A percentile compares a stretch with the other conserved stretches of the same genome.
Conservation (phyloP, 192 early-diverging fungal species). For the Backusella tarrabulga region DNA sequence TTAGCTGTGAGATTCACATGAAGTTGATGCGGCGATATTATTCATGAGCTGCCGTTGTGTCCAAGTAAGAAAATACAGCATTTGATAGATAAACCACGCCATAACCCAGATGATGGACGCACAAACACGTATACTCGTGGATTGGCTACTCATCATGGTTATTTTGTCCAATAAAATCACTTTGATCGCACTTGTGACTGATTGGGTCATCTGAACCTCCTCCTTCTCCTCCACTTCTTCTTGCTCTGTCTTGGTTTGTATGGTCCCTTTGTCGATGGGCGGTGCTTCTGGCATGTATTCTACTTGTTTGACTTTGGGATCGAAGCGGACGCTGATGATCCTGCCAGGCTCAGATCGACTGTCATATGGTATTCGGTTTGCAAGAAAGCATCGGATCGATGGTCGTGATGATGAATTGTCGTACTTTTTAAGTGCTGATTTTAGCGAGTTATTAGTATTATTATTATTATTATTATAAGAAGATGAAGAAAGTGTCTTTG, state of each 20-base stretch:
- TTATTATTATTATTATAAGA: neutral
- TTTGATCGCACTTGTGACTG: neutral
- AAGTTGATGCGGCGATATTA: neutral
- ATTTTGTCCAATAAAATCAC: neutral
- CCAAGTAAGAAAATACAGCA: neutral
- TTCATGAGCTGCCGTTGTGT: neutral
- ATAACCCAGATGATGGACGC: neutral
- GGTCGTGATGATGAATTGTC: neutral
- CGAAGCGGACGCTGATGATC: slow-evolving; percentile 1
- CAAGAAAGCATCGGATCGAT: neutral
- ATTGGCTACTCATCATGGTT: neutral
- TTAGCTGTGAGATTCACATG: neutral
- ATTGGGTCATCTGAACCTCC: neutral
- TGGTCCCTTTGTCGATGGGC: neutral
- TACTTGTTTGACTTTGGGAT: slow-evolving; percentile 2
- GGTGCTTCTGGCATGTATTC: slow-evolving; percentile 22
- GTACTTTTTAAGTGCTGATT: neutral
- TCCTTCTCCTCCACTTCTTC: neutral
- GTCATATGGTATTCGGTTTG: neutral
- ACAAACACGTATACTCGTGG: neutral
- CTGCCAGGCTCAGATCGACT: slow-evolving; percentile 3
- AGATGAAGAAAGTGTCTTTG: neutral
- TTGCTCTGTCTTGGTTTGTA: neutral
- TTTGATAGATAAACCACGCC: slow-evolving; percentile 9
- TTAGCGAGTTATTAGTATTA: neutral